Evolutionary conservation across 2,329 filamentous ascomycete genomes (phyloP), one percentile per base, ranked within the genome.

Genomic region (Seiridium cupressi): DNA sequence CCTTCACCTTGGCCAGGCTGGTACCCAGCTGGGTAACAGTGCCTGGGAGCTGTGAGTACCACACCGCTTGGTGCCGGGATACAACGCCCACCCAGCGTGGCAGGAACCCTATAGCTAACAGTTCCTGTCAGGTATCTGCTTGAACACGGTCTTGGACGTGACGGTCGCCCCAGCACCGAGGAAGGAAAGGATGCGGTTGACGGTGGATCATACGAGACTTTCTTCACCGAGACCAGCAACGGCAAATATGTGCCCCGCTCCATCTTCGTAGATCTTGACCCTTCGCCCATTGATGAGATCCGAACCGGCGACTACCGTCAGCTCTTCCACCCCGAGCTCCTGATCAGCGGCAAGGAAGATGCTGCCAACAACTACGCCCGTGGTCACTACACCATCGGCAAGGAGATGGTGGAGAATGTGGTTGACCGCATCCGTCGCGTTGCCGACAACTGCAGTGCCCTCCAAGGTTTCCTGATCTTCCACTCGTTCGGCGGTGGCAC

Each of bases 361-460:
- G 88, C 88, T 61, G 87, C 88, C 78, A 90, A 90, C 80, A 91
- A 91, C 82, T 91, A 90, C 71, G 88, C 88, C 67, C 88, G 88
- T 79, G 88, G 88, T 60, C 88, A 91, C 79, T 90, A 91, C 78
- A 90, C 88, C 68, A 87, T 90, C 68, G 88, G 88, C 78, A 90
- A 90, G 82, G 88, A 90, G 80, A 87, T 89, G 84, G 84, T 89
- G 59, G 88, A 90, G 73, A 83, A 77, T 68, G 88, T 90, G 70
- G 84, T 90, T 70, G 87, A 90, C 70, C 84, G 85, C 68, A 85
- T 90, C 67, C 87, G 88, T 70, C 88, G 88, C 66, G 86, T 89
- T 68, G 84, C 83, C 73, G 88, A 90, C 76, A 90, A 89, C 82
- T 90, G 88, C 82, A 81, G 84, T 66, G 89, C 84, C 49, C 86